Conservation (phyloP, 2,329 filamentous ascomycete genomes). For the Davidsoniella virescens region DNA sequence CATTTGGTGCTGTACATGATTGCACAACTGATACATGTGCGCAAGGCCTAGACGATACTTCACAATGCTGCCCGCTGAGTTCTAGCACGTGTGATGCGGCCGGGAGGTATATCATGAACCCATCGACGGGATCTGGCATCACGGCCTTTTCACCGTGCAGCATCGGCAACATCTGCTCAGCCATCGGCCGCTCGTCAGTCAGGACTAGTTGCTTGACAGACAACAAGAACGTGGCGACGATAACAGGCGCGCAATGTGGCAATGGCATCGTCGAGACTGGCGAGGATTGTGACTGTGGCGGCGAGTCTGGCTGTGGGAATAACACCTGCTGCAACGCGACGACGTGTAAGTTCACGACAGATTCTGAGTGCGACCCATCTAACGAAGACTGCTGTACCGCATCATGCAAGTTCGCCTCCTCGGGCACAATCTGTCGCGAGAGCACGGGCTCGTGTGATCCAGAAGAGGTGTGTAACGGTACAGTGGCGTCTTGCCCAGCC, state of each 20-base stretch:
- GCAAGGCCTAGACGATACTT: conserved; percentile 35
- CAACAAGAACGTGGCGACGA: conserved; percentile 68
- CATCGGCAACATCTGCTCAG: conserved; percentile 86
- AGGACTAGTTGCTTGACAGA: conserved; percentile 64
- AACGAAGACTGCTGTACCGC: conserved; percentile 69
- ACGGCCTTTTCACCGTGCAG: conserved; percentile 73
- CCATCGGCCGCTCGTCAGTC: conserved; percentile 61
- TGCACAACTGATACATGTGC: conserved; percentile 55
- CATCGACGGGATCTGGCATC: conserved; percentile 59
- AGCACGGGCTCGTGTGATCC: conserved; percentile 75
- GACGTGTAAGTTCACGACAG: conserved; percentile 69
- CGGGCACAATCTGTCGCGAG: conserved; percentile 61
- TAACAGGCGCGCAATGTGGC: conserved; percentile 73
- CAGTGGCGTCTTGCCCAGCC: conserved; percentile 52
- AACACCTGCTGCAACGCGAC: conserved; percentile 71
- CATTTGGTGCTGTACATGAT: conserved; percentile 91
- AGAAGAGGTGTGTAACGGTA: conserved; percentile 65
- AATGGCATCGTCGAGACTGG: conserved; percentile 93
- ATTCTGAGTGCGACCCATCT: conserved; percentile 60
- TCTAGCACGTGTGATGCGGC: conserved; percentile 52
- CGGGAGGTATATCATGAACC: conserved; percentile 88
- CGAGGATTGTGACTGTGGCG: conserved; percentile 94
- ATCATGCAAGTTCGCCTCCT: conserved; percentile 48
- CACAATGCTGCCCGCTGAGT: conserved; percentile 66
- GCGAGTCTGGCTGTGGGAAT: conserved; percentile 48